These are phyloP conservation scores for Corchorus olitorius DNA, from an alignment of 345 rosid genomes.

Conservation along the genomic window DNA sequence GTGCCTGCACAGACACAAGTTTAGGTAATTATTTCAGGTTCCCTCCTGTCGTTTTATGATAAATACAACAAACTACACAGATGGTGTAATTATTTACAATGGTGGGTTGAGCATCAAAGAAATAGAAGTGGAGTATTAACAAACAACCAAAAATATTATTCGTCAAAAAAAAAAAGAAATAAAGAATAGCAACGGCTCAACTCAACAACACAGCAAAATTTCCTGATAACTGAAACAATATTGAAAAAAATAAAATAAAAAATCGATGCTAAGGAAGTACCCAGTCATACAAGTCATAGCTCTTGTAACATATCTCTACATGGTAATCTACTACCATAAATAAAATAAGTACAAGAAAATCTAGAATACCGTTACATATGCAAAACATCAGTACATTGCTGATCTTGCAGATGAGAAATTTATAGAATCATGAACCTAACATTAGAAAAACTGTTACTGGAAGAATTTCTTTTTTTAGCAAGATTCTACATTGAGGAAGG, in stretches of 20 bases:
- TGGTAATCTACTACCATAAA: neutral
- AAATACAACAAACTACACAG: no score
- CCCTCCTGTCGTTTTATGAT: neutral
- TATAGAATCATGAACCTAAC: constrained; percentile 2
- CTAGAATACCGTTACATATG: neutral
- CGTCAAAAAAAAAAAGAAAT: neutral
- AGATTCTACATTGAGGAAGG: neutral
- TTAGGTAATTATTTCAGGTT: constrained; percentile 1
- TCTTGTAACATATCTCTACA: constrained; percentile 9
- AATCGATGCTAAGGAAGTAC: neutral
- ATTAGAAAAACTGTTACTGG: neutral
- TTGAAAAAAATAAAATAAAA: neutral
- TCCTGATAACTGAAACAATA: neutral
- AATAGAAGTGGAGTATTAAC: neutral
- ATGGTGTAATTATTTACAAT: neutral
- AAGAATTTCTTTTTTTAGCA: neutral
- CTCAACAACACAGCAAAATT: neutral
- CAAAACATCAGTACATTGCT: neutral
- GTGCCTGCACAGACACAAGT: neutral
- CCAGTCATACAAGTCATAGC: neutral
- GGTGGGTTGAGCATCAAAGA: neutral
- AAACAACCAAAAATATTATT: neutral
- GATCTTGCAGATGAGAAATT: neutral
- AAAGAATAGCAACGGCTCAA: neutral
- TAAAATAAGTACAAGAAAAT: neutral